phyloP scores from a whole-genome alignment of 2,329 filamentous ascomycete species.

The Calonectria henricotiae region DNA sequence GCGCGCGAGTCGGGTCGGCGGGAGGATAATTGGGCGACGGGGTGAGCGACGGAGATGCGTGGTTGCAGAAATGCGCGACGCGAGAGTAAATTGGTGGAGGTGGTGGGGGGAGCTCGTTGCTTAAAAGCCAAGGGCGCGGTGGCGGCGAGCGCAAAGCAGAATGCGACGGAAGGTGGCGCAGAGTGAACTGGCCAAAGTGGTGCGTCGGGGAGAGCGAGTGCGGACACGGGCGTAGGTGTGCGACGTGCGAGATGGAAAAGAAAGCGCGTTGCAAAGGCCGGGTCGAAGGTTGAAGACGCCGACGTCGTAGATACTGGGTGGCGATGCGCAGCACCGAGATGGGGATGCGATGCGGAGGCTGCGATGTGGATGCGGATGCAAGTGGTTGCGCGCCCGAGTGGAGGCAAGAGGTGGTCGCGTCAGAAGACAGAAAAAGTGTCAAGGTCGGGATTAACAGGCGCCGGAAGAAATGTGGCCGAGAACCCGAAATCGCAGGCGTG shows the following conservation, averaged over 20 bases:
- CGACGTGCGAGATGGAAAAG: constrained; percentile 37
- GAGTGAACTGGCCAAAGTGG: constrained; percentile 39
- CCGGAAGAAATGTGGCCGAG: constrained; percentile 27
- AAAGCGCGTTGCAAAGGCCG: constrained; percentile 33
- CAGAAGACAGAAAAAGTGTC: constrained; percentile 2
- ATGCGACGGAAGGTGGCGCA: constrained; percentile 46
- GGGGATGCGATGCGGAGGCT: constrained; percentile 23
- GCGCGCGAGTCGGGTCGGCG: constrained; percentile 29
- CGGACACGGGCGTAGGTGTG: constrained; percentile 39
- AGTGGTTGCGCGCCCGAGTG: constrained; percentile 31
- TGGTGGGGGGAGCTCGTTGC: constrained; percentile 39
- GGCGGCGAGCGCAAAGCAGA: constrained; percentile 43
- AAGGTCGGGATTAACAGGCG: constrained; percentile 19
- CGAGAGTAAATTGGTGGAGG: constrained; percentile 39
- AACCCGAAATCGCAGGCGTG: constrained; percentile 32
- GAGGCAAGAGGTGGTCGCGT: constrained; percentile 26
- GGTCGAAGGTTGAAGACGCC: constrained; percentile 24
- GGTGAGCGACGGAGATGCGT: constrained; percentile 29
- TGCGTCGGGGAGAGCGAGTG: constrained; percentile 37
- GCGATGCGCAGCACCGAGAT: constrained; percentile 34
- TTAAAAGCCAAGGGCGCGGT: constrained; percentile 45
- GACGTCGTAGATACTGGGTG: constrained; percentile 24
- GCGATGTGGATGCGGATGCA: constrained; percentile 14
- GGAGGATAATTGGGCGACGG: constrained; percentile 3
- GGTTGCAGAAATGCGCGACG: constrained; percentile 48